Base-by-base conservation (phyloP, 2,329 filamentous ascomycete genomes). In the Exophiala bonariae region DNA sequence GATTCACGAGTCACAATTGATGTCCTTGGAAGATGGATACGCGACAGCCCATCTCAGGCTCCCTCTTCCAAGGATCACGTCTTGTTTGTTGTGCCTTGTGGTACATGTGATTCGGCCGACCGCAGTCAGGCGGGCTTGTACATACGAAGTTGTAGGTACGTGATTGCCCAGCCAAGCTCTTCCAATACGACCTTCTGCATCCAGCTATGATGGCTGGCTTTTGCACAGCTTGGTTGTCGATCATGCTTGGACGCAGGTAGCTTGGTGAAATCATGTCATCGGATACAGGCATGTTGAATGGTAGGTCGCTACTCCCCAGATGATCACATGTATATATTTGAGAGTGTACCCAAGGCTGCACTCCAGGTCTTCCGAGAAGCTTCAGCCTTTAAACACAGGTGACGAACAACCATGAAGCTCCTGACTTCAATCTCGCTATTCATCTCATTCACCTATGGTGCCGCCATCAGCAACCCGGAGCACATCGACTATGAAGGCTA, bases 401-500 rank as follows among this genome's bases (percentile, higher is more conserved):
- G 10, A 37, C 16, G 20, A 19, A 7, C 4, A 6, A 37, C 10
- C 7, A 37, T 37, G 35, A 37, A 37, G 35, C 6, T 37, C 4
- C 18, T 37, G 9, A 16, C 16, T 4, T 13, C 20, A 10, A 22
- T n/a, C 9, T 19, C 10, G 11, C n/a, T 37, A 19, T 22, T 37
- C 8, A 16, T 37, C n/a, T 13, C 35, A 7, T n/a, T 37, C 14
- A 19, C 18, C 4, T 7, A 18, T 20, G 17, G 16, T 17, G 9
- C 20, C 35, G 35, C 35, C 6, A 17, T 37, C 14, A 37, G 10
- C 4, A 37, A 37, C 14, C 9, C 35, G 7, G 35, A 18, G 10
- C 20, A 10, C n/a, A 35, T 50, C 19, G 22, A 14, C 46, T 60
- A 60, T 38, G 46, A 56, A 41, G 56, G 56, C 36, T 60, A 54